Conservation (phyloP, 768 basidiomycete species). For the Hericium coralloides region DNA sequence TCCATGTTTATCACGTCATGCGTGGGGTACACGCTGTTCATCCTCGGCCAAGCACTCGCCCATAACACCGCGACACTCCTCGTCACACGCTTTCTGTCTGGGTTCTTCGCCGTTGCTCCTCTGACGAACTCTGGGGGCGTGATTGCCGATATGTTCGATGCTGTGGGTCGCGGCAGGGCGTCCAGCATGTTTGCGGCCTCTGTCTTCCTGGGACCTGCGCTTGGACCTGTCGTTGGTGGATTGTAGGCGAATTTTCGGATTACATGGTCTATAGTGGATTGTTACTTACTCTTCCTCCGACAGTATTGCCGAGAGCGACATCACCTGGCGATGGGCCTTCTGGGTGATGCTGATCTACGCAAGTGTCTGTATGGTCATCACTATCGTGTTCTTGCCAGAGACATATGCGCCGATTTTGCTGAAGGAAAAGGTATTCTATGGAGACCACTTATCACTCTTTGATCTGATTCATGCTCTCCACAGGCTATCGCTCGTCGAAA, state of each 20-base stretch:
- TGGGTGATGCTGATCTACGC: slow-evolving; percentile 19
- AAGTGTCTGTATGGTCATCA: slow-evolving; percentile 3
- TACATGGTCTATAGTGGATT: not conserved
- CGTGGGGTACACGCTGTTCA: slow-evolving; percentile 1
- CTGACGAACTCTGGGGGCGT: slow-evolving; percentile 16
- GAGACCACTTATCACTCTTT: not conserved
- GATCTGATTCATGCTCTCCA: not conserved
- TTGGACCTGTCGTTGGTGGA: slow-evolving; percentile 19
- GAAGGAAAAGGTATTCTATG: slow-evolving; percentile 1
- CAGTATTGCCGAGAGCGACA: slow-evolving; percentile 5
- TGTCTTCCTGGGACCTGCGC: slow-evolving; percentile 18
- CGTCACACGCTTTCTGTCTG: slow-evolving; percentile 18
- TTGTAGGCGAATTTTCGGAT: slow-evolving; percentile 5
- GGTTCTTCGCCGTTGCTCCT: slow-evolving; percentile 16
- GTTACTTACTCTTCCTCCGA: not conserved
- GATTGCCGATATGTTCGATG: slow-evolving; percentile 20
- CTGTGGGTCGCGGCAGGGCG: slow-evolving; percentile 15
- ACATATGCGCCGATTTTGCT: slow-evolving; percentile 14
- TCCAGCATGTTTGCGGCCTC: slow-evolving; percentile 11
- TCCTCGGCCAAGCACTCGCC: slow-evolving; percentile 8
- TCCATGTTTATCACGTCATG: slow-evolving; percentile 7
- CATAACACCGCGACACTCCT: slow-evolving; percentile 12
- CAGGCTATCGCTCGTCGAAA: slow-evolving; percentile 2
- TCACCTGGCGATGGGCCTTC: slow-evolving; percentile 18
- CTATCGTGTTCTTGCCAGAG: slow-evolving; percentile 14